These are phyloP conservation scores for Pouteria glomerata DNA, from an alignment of 148 eudicot genomes.

Conservation along the genomic window DNA sequence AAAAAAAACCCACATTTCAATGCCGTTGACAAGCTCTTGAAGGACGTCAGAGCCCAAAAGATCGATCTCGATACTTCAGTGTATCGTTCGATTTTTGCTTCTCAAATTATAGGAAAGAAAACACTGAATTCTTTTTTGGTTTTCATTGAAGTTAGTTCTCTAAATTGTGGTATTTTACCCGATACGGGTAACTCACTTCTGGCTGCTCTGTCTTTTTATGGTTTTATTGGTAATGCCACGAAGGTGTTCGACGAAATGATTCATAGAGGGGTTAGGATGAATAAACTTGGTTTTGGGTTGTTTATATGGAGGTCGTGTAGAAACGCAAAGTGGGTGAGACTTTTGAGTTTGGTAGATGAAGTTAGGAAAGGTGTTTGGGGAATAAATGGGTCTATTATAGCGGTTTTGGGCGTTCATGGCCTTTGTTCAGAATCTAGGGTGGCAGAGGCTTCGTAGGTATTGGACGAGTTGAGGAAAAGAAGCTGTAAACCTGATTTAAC, in stretches of 20 bases:
- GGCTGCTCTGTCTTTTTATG: conserved; percentile 56
- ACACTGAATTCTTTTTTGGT: conserved; percentile 40
- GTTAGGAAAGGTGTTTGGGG: conserved; percentile 34
- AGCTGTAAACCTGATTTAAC: conserved; percentile 87
- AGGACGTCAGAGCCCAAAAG: conserved; percentile 33
- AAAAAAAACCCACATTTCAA: too few species aligned
- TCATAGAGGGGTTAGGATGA: conserved; percentile 42
- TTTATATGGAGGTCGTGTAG: conserved; percentile 55
- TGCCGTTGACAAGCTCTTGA: conserved; percentile 46
- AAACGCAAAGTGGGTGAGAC: conserved; percentile 26
- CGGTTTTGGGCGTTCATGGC: conserved; percentile 67
- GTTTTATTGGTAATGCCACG: conserved; percentile 34
- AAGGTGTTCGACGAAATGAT: conserved; percentile 77
- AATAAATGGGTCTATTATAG: conserved; percentile 59
- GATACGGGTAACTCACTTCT: conserved; percentile 56
- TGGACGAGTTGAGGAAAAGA: conserved; percentile 67
- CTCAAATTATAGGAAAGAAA: conserved; percentile 33
- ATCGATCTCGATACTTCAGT: conserved; percentile 32
- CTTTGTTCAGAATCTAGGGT: conserved; percentile 49
- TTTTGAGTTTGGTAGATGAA: conserved; percentile 45
- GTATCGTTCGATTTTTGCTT: conserved; percentile 32
- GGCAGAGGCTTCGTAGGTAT: conserved; percentile 41
- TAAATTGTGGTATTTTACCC: conserved; percentile 31
- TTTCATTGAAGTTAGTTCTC: conserved; percentile 23
- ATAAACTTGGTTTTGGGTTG: conserved; percentile 77